phyloP scores from a whole-genome alignment of 73 alveolate species.

The Tetrahymena elliotti region DNA sequence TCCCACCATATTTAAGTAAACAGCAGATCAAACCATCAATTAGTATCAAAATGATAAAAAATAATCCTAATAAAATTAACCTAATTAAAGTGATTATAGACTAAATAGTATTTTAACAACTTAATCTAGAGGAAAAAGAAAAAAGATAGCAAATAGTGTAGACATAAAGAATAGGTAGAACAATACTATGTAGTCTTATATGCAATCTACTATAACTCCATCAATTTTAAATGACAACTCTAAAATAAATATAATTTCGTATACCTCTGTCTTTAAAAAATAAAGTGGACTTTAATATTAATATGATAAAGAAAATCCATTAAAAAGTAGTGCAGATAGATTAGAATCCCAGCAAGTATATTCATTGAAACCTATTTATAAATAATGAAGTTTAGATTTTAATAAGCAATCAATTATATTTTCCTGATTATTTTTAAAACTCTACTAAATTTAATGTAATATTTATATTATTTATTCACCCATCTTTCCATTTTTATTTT shows the following conservation, averaged over 20 bases:
- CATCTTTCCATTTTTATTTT: too few species aligned
- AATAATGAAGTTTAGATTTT: background rate
- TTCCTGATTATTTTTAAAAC: too few species aligned
- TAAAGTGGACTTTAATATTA: too few species aligned
- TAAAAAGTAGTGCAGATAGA: background rate
- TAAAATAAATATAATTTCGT: background rate
- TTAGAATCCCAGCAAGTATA: background rate
- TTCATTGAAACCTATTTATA: background rate
- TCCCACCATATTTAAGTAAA: background rate
- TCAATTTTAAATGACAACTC: background rate
- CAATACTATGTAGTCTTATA: background rate
- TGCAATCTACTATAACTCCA: background rate
- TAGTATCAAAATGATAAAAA: background rate
- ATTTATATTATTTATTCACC: too few species aligned
- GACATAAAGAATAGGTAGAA: background rate
- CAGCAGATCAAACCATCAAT: background rate
- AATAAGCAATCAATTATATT: too few species aligned
- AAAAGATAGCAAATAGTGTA: background rate
- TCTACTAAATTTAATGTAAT: too few species aligned
- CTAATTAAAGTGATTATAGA: background rate
- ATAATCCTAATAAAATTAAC: background rate
- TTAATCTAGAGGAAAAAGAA: background rate
- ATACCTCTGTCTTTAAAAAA: background rate
- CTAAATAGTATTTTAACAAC: background rate
- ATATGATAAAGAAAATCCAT: background rate